These are phyloP conservation scores for Pyrus bretschneideri DNA, from an alignment of 306 rosid species.

Conservation along the genomic window DNA sequence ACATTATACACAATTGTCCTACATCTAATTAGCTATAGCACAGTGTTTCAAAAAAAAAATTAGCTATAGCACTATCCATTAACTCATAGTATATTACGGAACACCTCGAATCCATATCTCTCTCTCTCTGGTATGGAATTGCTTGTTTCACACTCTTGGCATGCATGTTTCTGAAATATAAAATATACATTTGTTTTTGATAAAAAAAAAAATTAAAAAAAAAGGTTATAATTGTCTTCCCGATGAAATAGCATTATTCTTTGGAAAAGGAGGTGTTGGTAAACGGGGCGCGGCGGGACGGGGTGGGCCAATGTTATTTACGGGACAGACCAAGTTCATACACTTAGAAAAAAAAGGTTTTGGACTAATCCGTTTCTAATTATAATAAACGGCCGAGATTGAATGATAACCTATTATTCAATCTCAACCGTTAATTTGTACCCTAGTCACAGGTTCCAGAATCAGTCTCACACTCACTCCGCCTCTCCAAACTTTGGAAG, in stretches of 20 bases:
- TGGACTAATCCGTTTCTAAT: too few species aligned
- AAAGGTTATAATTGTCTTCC: neutral
- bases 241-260: neutral
- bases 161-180: neutral
- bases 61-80: neutral
- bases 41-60: too few species aligned
- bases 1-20: neutral
- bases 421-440: too few species aligned
- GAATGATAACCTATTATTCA: too few species aligned
- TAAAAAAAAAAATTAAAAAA: too few species aligned
- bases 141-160: slow-evolving; percentile 8
- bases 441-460: too few species aligned
- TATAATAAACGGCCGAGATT: too few species aligned
- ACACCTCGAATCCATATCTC: neutral
- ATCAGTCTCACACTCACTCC: too few species aligned
- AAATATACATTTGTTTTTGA: too few species aligned
- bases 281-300: too few species aligned
- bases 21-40: neutral
- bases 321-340: accelerated
- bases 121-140: neutral
- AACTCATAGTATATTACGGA: neutral
- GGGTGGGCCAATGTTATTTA: too few species aligned
- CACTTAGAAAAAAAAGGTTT: accelerated
- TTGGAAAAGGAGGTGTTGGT: neutral
- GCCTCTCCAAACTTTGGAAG: too few species aligned